These are phyloP conservation scores for Aspergillus costaricaensis DNA, from an alignment of 2,329 filamentous ascomycete species.

Conservation along the genomic window DNA sequence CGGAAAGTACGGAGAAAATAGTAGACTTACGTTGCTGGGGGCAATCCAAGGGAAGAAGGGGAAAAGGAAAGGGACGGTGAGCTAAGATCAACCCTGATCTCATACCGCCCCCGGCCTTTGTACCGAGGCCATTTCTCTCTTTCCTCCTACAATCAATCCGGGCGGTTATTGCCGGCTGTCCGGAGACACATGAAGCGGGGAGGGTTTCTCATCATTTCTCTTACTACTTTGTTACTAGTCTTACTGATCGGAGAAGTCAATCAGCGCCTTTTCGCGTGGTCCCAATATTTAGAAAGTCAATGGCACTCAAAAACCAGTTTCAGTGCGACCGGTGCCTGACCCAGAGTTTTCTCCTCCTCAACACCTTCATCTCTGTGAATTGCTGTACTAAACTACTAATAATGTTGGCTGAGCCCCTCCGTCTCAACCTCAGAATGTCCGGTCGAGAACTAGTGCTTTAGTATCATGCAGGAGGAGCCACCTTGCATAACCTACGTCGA, in stretches of 20 bases:
- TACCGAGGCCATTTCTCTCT: conserved; percentile 15
- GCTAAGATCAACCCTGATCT: not conserved
- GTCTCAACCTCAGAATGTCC: not conserved
- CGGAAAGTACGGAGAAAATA: not conserved
- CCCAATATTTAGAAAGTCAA: conserved; percentile 6
- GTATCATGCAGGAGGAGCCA: not conserved
- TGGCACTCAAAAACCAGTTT: not conserved
- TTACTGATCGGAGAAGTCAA: not conserved
- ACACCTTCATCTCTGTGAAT: not conserved
- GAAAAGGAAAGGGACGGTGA: not conserved
- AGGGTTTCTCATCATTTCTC: not conserved
- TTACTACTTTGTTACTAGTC: no score
- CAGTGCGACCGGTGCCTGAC: not conserved
- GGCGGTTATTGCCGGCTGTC: conserved; percentile 8
- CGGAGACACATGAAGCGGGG: not conserved
- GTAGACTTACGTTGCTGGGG: not conserved
- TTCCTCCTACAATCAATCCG: not conserved
- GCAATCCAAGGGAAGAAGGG: not conserved
- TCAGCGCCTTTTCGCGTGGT: not conserved
- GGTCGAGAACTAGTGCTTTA: conserved; percentile 1
- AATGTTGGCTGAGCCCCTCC: no score
- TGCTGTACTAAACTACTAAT: not conserved
- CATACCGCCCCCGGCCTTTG: conserved; percentile 12
- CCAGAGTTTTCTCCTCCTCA: not conserved
- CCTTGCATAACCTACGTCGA: not conserved